Base-by-base conservation (phyloP, 1,284 basidiomycete species). In the Phlebopus sp. region DNA sequence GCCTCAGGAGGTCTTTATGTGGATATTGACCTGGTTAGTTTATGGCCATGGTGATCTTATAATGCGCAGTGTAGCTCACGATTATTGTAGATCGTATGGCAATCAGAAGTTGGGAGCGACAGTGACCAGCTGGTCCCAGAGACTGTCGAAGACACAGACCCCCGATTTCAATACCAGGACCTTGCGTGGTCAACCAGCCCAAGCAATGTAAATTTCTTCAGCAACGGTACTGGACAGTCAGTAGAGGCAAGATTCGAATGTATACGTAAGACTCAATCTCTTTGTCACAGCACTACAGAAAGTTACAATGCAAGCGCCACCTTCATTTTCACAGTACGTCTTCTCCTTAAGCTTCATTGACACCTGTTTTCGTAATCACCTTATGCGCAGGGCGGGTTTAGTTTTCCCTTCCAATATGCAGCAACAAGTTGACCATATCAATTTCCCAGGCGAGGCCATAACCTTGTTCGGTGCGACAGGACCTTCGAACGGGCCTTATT, bases 11-110 rank as follows among this genome's bases (percentile, higher is more conserved):
- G 10, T n/a, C 42, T 42, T 18, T 59, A 57, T 31, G 56, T 68
- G 36, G 64, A 60, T 40, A 56, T 72, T 15, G 70, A 72, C 30
- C 61, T 60, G 52, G 68, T 68, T n/a, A 41, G 55, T 46, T n/a
- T n/a, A n/a, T n/a, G n/a, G n/a, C n/a, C 14, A 9, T 39, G 2
- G 31, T 14, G 27, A 17, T 30, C 9, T 15, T 41, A 11, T 2
- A 27, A 10, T 1, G 17, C 1, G 9, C 13, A 0, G 4, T 29
- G 17, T 6, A 18, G 19, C 44, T 30, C 27, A 50, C 9, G 17
- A 31, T 18, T 4, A 8, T 4, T 35, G 25, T 39, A 65, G 63
- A 56, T 66, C 11, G 53, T 50, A 11, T 66, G 63, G 63, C 53
- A 63, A 47, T 65, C 66, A 1, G 53, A 64, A 45, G 49, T 67